Evolutionary conservation across 2,329 filamentous ascomycete genomes (phyloP).

Genomic region (Fusarium sp.): DNA sequence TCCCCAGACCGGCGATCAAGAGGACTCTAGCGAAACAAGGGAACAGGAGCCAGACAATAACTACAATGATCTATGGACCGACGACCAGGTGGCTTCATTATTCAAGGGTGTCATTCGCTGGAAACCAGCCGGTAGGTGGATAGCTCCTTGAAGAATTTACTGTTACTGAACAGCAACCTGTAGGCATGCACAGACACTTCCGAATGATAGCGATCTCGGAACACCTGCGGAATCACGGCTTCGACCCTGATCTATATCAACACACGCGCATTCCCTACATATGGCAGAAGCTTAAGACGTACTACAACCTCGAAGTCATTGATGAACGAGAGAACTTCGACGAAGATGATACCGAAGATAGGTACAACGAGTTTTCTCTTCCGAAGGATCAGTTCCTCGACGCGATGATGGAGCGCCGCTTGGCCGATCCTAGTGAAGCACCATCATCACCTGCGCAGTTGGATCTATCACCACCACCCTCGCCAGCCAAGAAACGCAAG

Average conservation of each 20-base stretch:
- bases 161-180: conserved; percentile 17
- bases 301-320: conserved; percentile 88
- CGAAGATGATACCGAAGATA: conserved; percentile 68
- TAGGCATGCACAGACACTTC: conserved; percentile 94
- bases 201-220: conserved; percentile 89
- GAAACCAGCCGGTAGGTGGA: conserved; percentile 86
- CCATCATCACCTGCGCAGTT: conserved; percentile 60
- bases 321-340: conserved; percentile 84
- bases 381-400: conserved; percentile 62
- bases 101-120: conserved; percentile 93
- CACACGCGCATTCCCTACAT: conserved; percentile 93
- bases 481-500: conserved; percentile 59
- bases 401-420: conserved; percentile 59
- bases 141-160: neutral
- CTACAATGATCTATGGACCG: conserved; percentile 84
- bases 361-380: conserved; percentile 75
- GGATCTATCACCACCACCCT: conserved; percentile 53
- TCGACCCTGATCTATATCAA: conserved; percentile 73
- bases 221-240: conserved; percentile 82
- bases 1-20: conserved; percentile 65
- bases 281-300: conserved; percentile 84
- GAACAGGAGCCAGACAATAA: conserved; percentile 40
- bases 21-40: conserved; percentile 37
- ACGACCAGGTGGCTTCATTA: conserved; percentile 92
- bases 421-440: conserved; percentile 61